Base-by-base conservation (phyloP, 73 alveolate species). In the Tetrahymena malaccensis region DNA sequence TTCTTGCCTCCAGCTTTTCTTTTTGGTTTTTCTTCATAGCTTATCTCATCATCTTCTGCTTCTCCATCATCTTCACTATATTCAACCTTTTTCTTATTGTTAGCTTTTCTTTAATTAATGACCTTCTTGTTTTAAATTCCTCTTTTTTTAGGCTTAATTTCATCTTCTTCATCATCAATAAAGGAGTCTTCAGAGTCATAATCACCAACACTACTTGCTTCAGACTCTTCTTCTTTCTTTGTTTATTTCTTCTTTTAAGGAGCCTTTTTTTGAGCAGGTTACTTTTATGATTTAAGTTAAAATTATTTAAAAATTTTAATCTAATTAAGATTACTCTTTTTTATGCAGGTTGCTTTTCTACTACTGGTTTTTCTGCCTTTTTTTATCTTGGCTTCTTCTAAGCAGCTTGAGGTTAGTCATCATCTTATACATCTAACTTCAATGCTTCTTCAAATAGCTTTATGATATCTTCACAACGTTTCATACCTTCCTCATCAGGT, bases 401-500 rank as follows among this genome's bases (percentile, higher is more conserved):
- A 34, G 93, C 93, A 43, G 94, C 94, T 94, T 43, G 35, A 11
- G 93, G 95, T 84, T 22, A n/a, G 17, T 93, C 93, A 57, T 93
- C 85, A 58, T 83, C 85, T 56, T 43, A 94, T 19, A 94, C 43
- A 50, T 96, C 98, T 85, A 94, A 43, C 93, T 55, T 94, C 11
- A 97, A 95, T 35, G 85, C 94, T 44, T 97, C 94, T 94, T 89
- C 94, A 95, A 96, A 97, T 43, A 96, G 97, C 94, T 98, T 97
- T 22, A 97, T 94, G 43, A 97, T 98, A 85, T 97, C 96, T 93
- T 96, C 95, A 93, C 97, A 97, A 94, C 96, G 96, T 85, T 97
- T 96, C 96, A 98, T 96, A 83, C 98, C 99, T 85, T 98, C 98
- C 43, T 93, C 94, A 95, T 98, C 98, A 31, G 99, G 99, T 84